Evolutionary conservation across 176 grass and related monocot species (phyloP).

Genomic region (Dendrocalamus sinicus): DNA sequence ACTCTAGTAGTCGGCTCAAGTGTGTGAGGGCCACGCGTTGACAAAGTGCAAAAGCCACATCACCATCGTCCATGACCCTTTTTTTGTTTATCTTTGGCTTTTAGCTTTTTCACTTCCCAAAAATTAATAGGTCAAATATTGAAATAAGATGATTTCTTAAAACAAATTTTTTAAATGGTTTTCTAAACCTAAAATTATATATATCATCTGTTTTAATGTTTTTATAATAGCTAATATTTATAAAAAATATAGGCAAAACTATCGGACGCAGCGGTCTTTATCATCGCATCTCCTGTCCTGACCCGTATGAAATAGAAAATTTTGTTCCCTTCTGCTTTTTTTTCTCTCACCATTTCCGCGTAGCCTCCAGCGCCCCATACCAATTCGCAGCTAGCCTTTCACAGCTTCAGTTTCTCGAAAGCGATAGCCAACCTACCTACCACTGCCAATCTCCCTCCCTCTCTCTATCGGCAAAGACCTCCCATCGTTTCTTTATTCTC

Average conservation of each 20-base stretch:
- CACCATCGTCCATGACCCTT: neutral
- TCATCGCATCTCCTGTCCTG: neutral
- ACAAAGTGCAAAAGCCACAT: neutral
- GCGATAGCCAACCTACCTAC: slow-evolving; percentile 48
- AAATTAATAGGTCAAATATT: too few relatives aligned
- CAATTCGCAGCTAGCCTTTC: slow-evolving; percentile 3
- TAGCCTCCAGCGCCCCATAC: slow-evolving; percentile 9
- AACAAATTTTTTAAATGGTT: too few relatives aligned
- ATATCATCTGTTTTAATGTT: too few relatives aligned
- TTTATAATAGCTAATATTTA: too few relatives aligned
- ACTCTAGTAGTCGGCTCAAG: neutral
- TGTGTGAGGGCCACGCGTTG: neutral
- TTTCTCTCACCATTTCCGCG: neutral
- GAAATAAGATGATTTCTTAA: too few relatives aligned
- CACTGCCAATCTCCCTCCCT: neutral
- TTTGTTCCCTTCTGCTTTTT: slow-evolving; percentile 3
- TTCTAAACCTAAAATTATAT: too few relatives aligned
- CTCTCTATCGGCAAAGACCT: slow-evolving; percentile 3
- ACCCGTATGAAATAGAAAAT: slow-evolving; percentile 36
- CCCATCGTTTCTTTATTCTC: slow-evolving; percentile 38
- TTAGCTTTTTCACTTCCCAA: too few relatives aligned
- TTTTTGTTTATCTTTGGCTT: too few relatives aligned
- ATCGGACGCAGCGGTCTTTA: rapidly evolving
- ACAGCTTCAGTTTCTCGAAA: slow-evolving; percentile 38
- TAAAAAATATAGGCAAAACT: too few relatives aligned